These are phyloP conservation scores for Saccharomyces hybrid DNA, from an alignment of 1,139 yeast genomes.

Conservation along the genomic window DNA sequence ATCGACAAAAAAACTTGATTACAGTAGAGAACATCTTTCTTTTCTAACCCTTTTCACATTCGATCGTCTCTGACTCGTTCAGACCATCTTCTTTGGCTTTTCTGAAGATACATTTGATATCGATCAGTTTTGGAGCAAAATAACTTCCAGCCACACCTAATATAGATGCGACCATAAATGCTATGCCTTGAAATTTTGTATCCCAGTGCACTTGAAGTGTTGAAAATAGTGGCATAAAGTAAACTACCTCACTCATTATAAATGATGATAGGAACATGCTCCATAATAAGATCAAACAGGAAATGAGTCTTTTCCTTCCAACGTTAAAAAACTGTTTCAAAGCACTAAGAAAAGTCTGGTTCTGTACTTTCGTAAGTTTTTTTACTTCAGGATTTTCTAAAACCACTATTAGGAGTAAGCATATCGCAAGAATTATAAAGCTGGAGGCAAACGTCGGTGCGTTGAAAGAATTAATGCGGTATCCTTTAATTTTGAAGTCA, in stretches of 20 bases:
- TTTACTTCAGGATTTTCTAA: constrained; percentile 4
- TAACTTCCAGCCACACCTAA: constrained; percentile 8
- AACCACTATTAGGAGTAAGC: constrained; percentile 2
- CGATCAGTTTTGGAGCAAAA: constrained; percentile 7
- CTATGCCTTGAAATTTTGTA: constrained; percentile 7
- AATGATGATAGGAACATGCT: constrained; percentile 7
- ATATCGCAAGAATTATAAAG: constrained; percentile 4
- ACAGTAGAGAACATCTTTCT: constrained; percentile 1
- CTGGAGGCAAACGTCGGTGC: constrained; percentile 8
- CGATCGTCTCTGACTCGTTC: not conserved
- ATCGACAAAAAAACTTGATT: constrained; percentile 6
- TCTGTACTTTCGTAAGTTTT: not conserved
- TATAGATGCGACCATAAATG: constrained; percentile 7
- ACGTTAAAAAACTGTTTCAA: constrained; percentile 5
- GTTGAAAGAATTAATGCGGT: constrained; percentile 6
- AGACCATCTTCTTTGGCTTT: not conserved
- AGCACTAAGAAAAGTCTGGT: not conserved
- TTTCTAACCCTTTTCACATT: not conserved
- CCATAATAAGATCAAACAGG: constrained; percentile 6
- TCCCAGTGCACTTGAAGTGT: constrained; percentile 5
- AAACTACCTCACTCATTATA: constrained; percentile 8
- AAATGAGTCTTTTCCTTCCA: constrained; percentile 2
- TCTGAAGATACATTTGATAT: not conserved
- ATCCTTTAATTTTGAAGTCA: constrained; percentile 5
- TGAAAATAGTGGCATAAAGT: constrained; percentile 8